Evolutionary conservation across 169 alveolate genomes (phyloP), one percentile per base, ranked within the genome.

Genomic region (Hammondia hammondi): DNA sequence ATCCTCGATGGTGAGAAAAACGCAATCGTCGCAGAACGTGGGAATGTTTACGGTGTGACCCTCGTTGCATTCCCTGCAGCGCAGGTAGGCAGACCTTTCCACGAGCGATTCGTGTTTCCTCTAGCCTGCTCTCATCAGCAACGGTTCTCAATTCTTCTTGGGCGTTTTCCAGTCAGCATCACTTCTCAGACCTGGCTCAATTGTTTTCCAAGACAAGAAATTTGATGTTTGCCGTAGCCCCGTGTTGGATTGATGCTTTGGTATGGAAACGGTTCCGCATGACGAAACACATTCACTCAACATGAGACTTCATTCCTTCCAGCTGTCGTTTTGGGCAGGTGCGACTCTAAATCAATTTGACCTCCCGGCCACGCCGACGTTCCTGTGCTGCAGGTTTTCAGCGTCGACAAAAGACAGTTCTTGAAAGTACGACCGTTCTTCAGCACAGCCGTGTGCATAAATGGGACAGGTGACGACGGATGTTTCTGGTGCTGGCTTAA

Each of bases 61-160:
- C 93, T 88, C 52, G 93, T 88, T 21, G 93, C 93, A 5, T 88
- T 88, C 85, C 93, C 93, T 10, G 93, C 93, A 17, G 93, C 93
- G 57, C 93, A 88, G 85, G 93, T 88, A 43, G 14, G 85, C 85
- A 17, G 45, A 19, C 4, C 21, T n/a, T 32, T 87, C 17, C 1
- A 46, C 43, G 14, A 12, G n/a, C 27, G 46, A 35, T 35, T 57
- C 45, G 67, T 52, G 91, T 39, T 52, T 35, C n/a, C n/a, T 10
- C 70, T 10, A 52, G 61, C 61, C 61, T 1, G 46, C 7, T 14
- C 4, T 12, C 14, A 12, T 45, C n/a, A 37, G 35, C 88, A 9
- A 29, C 88, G 2, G n/a, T 37, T 81, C 29, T 52, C 29, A 21
- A 35, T 21, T 21, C 46, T 32, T 9, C 52, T 35, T 27, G 56